Evolutionary conservation across 768 basidiomycete species (phyloP), one percentile per base, ranked within the genome.

Genomic region (Saitozyma podzolica): DNA sequence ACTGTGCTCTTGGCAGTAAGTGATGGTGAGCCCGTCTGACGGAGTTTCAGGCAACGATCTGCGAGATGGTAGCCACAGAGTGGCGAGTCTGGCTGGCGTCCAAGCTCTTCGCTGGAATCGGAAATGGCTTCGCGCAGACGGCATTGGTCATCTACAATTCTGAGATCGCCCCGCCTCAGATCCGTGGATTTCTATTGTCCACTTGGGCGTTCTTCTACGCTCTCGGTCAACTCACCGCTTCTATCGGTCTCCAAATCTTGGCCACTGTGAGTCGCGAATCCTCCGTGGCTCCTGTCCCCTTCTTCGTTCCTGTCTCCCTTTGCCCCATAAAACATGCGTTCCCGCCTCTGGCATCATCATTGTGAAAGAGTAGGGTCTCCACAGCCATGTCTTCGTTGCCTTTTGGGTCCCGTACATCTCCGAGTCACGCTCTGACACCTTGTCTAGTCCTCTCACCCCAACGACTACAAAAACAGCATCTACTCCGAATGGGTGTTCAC

Each of bases 21-120:
- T 11, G 47, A 29, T 8, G 29, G 14, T 52, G 49, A 50, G 14
- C 40, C 58, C 43, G 47, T 59, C 47, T 19, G 8, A 43, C 11
- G 13, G 11, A 50, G 37, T 16, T 50, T 16, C 16, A 29, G 40
- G 49, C 20, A 14, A 58, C 59, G 13, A 61, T 65, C 43, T 51
- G 49, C n/a, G 67, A 68, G 41, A 56, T 64, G 42, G 64, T 68
- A 5, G 67, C 67, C 10, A 62, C 43, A 19, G 48, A 65, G 19
- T 68, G 56, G 51, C 56, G 60, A 41, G 56, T 59, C 39, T 68
- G 59, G 59, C 50, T 54, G 19, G 67, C 59, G 14, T 41, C 54
- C 40, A 61, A 57, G 54, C 13, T 61, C 17, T 61, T 65, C 37
- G 47, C 48, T 14, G 64, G 64, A 0, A 29, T 60, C 17, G 53